Percentiles rank a stretch among this genome's conserved stretches.
Conservation (phyloP, 225 moss, liverwort and hornwort species). For the Polytrichum commune region DNA sequence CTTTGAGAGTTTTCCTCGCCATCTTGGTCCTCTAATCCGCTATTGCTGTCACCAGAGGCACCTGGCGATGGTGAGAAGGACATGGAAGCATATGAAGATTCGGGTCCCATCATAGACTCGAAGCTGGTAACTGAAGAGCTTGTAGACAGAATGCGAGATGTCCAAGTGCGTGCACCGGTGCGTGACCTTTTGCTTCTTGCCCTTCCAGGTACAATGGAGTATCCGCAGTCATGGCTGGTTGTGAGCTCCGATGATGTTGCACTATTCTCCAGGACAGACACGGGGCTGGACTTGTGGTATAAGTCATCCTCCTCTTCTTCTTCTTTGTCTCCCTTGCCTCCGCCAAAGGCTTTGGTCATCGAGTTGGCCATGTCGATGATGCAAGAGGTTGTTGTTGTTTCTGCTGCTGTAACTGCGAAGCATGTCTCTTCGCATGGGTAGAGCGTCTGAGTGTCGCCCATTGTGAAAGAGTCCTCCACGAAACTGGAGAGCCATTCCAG, state of each 20-base stretch:
- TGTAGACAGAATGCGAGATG: conserved; percentile 7
- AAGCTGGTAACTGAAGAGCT: conserved; percentile 6
- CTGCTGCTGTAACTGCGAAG: conserved; percentile 26
- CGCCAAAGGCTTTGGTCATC: not conserved
- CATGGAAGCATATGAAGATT: conserved; percentile 9
- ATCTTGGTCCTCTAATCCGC: conserved; percentile 42
- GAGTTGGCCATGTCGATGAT: not conserved
- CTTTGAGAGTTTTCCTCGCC: conserved; percentile 45
- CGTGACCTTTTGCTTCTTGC: conserved; percentile 92
- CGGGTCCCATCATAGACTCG: conserved; percentile 2
- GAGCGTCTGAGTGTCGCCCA: conserved; percentile 41
- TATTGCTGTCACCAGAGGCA: conserved; percentile 31
- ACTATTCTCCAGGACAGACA: conserved; percentile 83
- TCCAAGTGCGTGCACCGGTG: conserved; percentile 48
- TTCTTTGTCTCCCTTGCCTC: too few relatives aligned
- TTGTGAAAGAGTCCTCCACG: conserved; percentile 84
- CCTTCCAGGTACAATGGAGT: conserved; percentile 79
- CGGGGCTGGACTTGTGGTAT: conserved; percentile 72
- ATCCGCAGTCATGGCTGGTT: conserved; percentile 52
- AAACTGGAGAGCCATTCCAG: conserved; percentile 94
- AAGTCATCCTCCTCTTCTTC: conserved; percentile 18
- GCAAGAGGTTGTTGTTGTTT: conserved; percentile 33
- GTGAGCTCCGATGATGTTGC: conserved; percentile 72
- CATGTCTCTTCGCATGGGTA: conserved; percentile 9
- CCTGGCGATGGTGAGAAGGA: conserved; percentile 46